Evolutionary conservation across 305 asterid genomes (phyloP).

Genomic region (Ajuga reptans): DNA sequence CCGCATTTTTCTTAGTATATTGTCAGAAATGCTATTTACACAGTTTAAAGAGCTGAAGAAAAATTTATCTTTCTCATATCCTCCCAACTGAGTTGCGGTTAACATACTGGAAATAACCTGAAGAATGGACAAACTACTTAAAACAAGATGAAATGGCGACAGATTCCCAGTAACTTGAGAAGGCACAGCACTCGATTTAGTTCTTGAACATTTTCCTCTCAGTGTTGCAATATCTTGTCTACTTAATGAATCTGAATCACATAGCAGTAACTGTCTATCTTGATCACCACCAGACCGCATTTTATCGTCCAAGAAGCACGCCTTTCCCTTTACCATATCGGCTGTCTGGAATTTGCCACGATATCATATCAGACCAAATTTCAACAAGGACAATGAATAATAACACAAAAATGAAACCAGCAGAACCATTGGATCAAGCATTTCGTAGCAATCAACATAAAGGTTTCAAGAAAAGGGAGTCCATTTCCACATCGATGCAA

Average conservation of each 20-base stretch:
- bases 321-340: constrained; percentile 43
- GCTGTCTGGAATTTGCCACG: constrained; percentile 45
- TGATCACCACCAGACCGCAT: constrained; percentile 32
- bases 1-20: constrained; percentile 64
- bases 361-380: constrained; percentile 24
- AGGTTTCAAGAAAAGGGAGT: constrained; percentile 15
- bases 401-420: constrained; percentile 9
- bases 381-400: constrained; percentile 3
- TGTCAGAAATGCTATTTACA: constrained; percentile 66
- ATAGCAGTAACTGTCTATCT: constrained; percentile 29
- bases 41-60: constrained; percentile 74
- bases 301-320: constrained; percentile 35
- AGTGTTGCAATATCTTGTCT: constrained; percentile 25
- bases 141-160: constrained; percentile 38
- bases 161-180: constrained; percentile 35
- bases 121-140: constrained; percentile 62
- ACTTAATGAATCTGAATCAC: constrained; percentile 29
- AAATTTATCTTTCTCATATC: constrained; percentile 42
- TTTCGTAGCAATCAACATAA: constrained; percentile 13
- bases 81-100: constrained; percentile 43
- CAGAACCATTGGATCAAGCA: neutral
- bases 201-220: constrained; percentile 31
- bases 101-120: constrained; percentile 53
- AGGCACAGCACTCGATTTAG: constrained; percentile 22
- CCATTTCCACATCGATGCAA: neutral